Percentiles rank a stretch among this genome's conserved stretches.
Conservation (phyloP, 2,329 filamentous ascomycete species). For the Lecanoromycetidae sp. region DNA sequence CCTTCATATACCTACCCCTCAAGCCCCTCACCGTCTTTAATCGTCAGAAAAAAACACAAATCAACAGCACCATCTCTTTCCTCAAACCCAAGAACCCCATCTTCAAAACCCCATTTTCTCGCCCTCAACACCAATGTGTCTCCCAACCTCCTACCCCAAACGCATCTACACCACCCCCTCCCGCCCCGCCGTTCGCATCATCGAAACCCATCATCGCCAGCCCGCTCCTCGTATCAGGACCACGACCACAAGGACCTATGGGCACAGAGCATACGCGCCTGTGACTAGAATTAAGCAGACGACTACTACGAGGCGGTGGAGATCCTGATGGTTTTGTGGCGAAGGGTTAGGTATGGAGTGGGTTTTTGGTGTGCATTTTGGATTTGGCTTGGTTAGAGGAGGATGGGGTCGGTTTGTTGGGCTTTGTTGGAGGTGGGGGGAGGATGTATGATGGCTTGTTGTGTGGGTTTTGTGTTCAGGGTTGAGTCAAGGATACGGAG, state of each 20-base stretch:
- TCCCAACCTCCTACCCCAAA: constrained; percentile 22
- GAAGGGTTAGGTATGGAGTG: not conserved
- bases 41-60: not conserved
- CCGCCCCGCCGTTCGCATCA: constrained; percentile 5
- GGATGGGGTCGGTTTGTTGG: not conserved
- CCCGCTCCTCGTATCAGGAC: not conserved
- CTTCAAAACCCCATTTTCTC: not conserved
- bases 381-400: not conserved
- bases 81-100: not conserved
- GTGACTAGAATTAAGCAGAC: not conserved
- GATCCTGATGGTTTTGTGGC: not conserved
- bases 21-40: not conserved
- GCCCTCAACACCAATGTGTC: not conserved
- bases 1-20: not conserved
- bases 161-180: constrained; percentile 21
- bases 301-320: constrained; percentile 5
- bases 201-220: constrained; percentile 6
- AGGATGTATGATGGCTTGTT: too few relatives aligned
- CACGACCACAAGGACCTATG: not conserved
- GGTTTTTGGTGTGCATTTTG: not conserved
- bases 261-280: not conserved
- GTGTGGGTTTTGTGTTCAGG: too few relatives aligned
- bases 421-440: too few relatives aligned
- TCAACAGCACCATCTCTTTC: not conserved
- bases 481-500: too few relatives aligned